Conservation (phyloP, 805 yeast species). For the Ogataea degrootiae region DNA sequence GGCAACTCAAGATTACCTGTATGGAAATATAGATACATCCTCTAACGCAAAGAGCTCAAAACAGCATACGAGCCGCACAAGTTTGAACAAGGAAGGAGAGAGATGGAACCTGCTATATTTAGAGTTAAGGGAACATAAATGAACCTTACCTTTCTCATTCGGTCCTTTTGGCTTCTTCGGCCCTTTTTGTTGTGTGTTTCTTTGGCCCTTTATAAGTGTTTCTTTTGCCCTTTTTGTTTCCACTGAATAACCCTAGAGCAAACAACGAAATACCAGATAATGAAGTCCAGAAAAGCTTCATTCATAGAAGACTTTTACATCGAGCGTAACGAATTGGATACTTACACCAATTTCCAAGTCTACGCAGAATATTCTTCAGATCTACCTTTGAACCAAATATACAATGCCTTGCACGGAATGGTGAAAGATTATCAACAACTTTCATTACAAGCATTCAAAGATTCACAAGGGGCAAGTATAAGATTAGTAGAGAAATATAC, state of each 20-base stretch:
- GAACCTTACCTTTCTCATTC: too few species aligned
- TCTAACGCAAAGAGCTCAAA: too few species aligned
- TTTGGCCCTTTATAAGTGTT: too few species aligned
- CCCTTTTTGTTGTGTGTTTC: too few species aligned
- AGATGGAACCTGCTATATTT: too few species aligned
- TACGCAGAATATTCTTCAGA: slow-evolving; percentile 10
- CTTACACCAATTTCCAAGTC: slow-evolving; percentile 9
- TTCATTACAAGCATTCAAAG: slow-evolving; percentile 10
- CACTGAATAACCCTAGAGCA: background rate
- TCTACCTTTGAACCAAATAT: slow-evolving; percentile 6
- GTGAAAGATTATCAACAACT: slow-evolving; percentile 14
- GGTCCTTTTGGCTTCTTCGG: too few species aligned
- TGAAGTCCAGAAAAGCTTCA: slow-evolving; percentile 3
- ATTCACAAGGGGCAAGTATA: background rate
- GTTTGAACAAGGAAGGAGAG: too few species aligned
- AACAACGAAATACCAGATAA: background rate
- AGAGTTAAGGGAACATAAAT: too few species aligned
- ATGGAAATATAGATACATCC: too few species aligned
- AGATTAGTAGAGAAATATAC: slow-evolving; percentile 3
- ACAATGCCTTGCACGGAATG: slow-evolving; percentile 9
- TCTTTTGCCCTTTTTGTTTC: too few species aligned
- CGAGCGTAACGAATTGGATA: background rate
- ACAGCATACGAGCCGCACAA: too few species aligned
- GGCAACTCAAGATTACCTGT: too few species aligned
- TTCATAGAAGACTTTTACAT: slow-evolving; percentile 9